A percentile compares a stretch with the other conserved stretches of the same genome.
phyloP scores from a whole-genome alignment of 805 yeast species.

The Saccharomycopsis amapae region DNA sequence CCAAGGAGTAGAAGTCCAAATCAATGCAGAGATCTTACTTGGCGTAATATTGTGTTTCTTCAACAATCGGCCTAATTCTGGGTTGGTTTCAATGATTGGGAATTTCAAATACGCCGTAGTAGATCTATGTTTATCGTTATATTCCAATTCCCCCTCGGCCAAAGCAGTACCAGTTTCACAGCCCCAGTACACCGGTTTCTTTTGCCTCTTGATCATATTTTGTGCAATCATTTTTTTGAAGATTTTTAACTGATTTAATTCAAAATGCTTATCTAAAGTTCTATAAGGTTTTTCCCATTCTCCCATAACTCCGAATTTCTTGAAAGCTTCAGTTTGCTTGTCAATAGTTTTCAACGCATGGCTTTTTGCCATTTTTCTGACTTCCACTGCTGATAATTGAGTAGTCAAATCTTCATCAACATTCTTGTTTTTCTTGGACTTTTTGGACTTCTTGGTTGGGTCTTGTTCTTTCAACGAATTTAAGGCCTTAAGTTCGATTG shows the following conservation, averaged over 20 bases:
- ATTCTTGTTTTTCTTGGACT: conserved; percentile 27
- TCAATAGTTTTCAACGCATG: conserved; percentile 66
- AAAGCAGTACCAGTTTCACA: conserved; percentile 88
- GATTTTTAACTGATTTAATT: conserved; percentile 63
- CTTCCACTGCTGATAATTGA: conserved; percentile 39
- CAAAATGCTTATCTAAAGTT: conserved; percentile 68
- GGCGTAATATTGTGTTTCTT: conserved; percentile 1
- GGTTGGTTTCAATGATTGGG: conserved; percentile 31
- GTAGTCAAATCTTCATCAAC: conserved; percentile 27
- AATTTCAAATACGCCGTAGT: conserved; percentile 64
- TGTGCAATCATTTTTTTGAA: conserved; percentile 59
- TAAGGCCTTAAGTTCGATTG: conserved; percentile 86
- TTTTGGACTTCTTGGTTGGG: conserved; percentile 22
- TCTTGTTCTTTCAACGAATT: conserved; percentile 34
- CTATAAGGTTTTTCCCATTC: conserved; percentile 69
- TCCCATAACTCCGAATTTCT: conserved; percentile 71
- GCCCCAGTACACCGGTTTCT: conserved; percentile 97
- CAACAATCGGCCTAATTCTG: not conserved
- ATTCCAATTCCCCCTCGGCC: conserved; percentile 95
- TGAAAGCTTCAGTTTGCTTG: conserved; percentile 57
- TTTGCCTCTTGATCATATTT: conserved; percentile 71
- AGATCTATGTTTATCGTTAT: conserved; percentile 63
- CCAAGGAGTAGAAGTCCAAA: conserved; percentile 99
- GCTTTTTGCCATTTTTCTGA: conserved; percentile 55
- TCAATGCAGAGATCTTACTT: conserved; percentile 35